A percentile compares a stretch with the other conserved stretches of the same genome.
phyloP scores from a whole-genome alignment of 2,329 filamentous ascomycete genomes.

The Lasiodiplodia gonubiensis region DNA sequence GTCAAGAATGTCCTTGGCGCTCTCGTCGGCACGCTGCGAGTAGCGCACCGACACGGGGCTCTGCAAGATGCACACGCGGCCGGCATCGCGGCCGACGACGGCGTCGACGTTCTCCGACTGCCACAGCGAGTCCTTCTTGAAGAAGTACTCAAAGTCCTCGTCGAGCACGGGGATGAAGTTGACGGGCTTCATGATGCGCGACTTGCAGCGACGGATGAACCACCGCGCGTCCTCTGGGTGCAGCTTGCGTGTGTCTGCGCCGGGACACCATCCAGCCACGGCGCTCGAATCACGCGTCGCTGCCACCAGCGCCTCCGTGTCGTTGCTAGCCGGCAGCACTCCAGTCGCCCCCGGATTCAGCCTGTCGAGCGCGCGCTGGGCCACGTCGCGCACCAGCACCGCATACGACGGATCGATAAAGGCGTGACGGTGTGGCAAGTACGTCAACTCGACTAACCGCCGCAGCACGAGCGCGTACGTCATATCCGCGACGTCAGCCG shows the following conservation, averaged over 20 bases:
- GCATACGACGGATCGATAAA: slow-evolving; percentile 62
- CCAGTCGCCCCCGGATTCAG: background rate
- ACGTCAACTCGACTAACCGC: slow-evolving; percentile 87
- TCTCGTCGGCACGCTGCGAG: slow-evolving; percentile 6
- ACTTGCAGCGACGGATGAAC: slow-evolving; percentile 41
- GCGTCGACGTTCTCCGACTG: slow-evolving; percentile 48
- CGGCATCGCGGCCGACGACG: slow-evolving; percentile 43
- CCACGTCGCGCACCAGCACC: slow-evolving; percentile 84
- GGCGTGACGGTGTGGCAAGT: background rate
- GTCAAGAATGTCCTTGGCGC: slow-evolving; percentile 31
- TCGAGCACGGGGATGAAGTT: slow-evolving; percentile 45
- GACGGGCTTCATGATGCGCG: slow-evolving; percentile 43
- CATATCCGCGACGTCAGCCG: slow-evolving; percentile 93
- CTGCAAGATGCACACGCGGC: slow-evolving; percentile 44
- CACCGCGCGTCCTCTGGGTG: slow-evolving; percentile 34
- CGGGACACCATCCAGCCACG: background rate
- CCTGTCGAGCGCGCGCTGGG: slow-evolving; percentile 58
- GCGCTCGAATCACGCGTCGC: background rate
- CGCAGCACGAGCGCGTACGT: slow-evolving; percentile 88
- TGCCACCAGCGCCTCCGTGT: background rate
- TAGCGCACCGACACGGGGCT: slow-evolving; percentile 44
- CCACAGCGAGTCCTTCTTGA: slow-evolving; percentile 51
- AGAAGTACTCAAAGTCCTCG: slow-evolving; percentile 46
- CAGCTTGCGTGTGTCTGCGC: background rate
- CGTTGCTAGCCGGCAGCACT: background rate